Evolutionary conservation across 805 yeast genomes (phyloP), one percentile per base, ranked within the genome.

Genomic region (Hanseniaspora guilliermondii): DNA sequence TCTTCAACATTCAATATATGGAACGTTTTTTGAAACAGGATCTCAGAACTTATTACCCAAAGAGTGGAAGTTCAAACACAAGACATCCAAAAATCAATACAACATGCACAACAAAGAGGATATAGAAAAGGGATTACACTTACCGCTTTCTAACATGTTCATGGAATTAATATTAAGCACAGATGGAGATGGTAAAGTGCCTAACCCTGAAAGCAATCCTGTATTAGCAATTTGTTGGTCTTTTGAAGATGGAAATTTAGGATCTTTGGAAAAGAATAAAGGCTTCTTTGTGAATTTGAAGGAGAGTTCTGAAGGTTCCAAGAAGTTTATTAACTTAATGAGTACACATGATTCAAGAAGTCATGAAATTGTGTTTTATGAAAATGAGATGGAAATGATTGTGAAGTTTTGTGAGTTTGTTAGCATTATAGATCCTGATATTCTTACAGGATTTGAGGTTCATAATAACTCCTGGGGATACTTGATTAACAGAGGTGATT

Each of bases 391-490:
- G 1, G 79, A 74, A 6, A 71, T 86, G 78, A 64, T 88, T 1
- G 69, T 73, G 8, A 73, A 73, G 6, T 68, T 91, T 8, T 68
- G 80, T 0, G 72, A 74, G 1, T 58, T 83, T 16, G 80, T 86
- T 0, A 75, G 79, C 19, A 60, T 70, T 2, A 73, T 79, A 50
- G 97, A 93, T 63, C 97, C 97, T 0, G 98, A 93, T 64, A 78
- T 93, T 32, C 62, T 93, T 6, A 75, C 86, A 0, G 97, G 97
- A 0, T 93, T 76, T 64, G 98, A 93, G 62, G 75, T 87, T 6
- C 85, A 87, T 58, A 69, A 81, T 0, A 61, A 76, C 0, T 86
- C 97, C 0, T 91, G 97, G 97, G 97, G 98, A 0, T 93, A 85
- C 61, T 53, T 89, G 0, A 73, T 85, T 25, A 93, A 85, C 52